Evolutionary conservation across 2,329 filamentous ascomycete species (phyloP).

Genomic region (Apiospora malaysiana): DNA sequence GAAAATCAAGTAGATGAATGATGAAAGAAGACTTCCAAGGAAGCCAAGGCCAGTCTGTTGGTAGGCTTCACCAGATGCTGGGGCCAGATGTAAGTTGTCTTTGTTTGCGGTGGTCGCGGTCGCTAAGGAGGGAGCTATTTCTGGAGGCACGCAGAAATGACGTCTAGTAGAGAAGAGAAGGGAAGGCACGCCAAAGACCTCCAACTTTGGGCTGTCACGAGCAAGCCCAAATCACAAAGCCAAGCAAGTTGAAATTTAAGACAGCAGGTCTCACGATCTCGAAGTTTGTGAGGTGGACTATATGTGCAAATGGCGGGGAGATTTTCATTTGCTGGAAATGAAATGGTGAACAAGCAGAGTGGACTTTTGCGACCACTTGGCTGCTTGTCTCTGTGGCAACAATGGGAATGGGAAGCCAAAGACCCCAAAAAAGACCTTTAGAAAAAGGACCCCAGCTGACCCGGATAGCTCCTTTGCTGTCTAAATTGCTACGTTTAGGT

Average conservation of each 20-base stretch:
- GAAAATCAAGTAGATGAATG: background rate
- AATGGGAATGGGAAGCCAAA: background rate
- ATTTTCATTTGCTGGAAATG: constrained; percentile 17
- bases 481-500: too few species aligned
- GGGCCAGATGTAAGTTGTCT: constrained; percentile 6
- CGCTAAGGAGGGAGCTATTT: background rate
- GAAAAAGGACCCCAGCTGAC: background rate
- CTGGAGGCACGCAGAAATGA: background rate
- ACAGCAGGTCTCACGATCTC: constrained; percentile 10
- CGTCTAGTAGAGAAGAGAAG: constrained; percentile 1
- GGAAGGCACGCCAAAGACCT: background rate
- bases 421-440: too few species aligned
- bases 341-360: constrained; percentile 7
- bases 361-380: constrained; percentile 8
- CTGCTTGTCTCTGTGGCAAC: constrained; percentile 16
- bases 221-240: background rate
- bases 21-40: background rate
- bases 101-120: constrained; percentile 2
- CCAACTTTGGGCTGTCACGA: background rate
- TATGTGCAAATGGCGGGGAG: background rate
- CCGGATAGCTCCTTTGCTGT: background rate
- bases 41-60: background rate
- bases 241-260: background rate
- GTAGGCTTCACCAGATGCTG: background rate
- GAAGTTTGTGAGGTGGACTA: background rate